These are phyloP conservation scores for Psilocybe sp. DNA, from an alignment of 768 basidiomycete species.

Conservation along the genomic window DNA sequence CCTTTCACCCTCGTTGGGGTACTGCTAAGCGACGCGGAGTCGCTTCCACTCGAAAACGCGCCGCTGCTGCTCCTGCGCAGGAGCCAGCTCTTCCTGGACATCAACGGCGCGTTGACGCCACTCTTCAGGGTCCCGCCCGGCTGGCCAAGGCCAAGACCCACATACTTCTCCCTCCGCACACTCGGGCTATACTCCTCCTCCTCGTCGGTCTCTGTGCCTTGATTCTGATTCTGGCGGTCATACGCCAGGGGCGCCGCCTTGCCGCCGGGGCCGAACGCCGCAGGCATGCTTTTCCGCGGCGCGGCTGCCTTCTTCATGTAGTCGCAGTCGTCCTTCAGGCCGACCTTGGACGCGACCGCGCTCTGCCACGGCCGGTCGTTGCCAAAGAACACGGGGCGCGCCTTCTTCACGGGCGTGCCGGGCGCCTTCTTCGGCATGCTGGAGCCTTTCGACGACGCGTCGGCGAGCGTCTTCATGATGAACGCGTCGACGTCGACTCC, in stretches of 20 bases:
- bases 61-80: slow-evolving; percentile 81
- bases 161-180: slow-evolving; percentile 44
- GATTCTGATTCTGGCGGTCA: slow-evolving; percentile 27
- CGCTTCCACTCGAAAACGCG: slow-evolving; percentile 76
- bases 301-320: slow-evolving; percentile 43
- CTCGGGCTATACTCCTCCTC: slow-evolving; percentile 71
- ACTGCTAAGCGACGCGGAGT: slow-evolving; percentile 49
- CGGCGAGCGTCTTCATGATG: slow-evolving; percentile 65
- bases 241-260: slow-evolving; percentile 25
- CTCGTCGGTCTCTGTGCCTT: slow-evolving; percentile 55
- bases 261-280: slow-evolving; percentile 55
- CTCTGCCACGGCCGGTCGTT: slow-evolving; percentile 78
- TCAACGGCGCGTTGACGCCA: slow-evolving; percentile 24
- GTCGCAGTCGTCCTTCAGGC: slow-evolving; percentile 44
- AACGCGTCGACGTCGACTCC: slow-evolving; percentile 61
- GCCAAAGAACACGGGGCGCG: slow-evolving; percentile 55
- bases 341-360: slow-evolving; percentile 69
- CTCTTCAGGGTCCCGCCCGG: slow-evolving; percentile 16
- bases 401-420: slow-evolving; percentile 79
- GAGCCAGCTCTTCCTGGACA: slow-evolving; percentile 54
- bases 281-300: slow-evolving; percentile 73
- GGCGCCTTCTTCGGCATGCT: slow-evolving; percentile 60
- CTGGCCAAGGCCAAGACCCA: slow-evolving; percentile 61
- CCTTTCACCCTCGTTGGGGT: slow-evolving; percentile 64
- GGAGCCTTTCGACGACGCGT: slow-evolving; percentile 46